These are phyloP conservation scores for Spiraea crenata DNA, from an alignment of 331 rosid species.

Conservation along the genomic window DNA sequence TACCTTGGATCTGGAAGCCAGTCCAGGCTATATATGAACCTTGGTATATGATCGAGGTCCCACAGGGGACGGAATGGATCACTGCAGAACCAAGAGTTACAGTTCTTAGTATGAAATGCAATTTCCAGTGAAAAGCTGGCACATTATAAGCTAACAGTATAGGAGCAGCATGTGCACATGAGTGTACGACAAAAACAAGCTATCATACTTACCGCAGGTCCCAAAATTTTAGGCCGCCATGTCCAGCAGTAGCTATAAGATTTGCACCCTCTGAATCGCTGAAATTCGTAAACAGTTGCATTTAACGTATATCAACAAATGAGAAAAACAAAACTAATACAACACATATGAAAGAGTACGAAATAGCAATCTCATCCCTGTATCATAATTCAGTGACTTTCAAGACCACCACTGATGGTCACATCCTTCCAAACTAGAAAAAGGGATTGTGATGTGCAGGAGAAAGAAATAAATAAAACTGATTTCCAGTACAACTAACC, in stretches of 20 bases:
- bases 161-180: slow-evolving; percentile 12
- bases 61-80: slow-evolving; percentile 92
- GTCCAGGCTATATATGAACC: slow-evolving; percentile 75
- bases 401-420: background rate
- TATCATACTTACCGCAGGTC: slow-evolving; percentile 71
- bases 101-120: slow-evolving; percentile 20
- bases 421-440: background rate
- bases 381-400: background rate
- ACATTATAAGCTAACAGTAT: background rate
- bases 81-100: slow-evolving; percentile 37
- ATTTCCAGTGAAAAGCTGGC: background rate
- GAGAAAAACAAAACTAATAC: background rate
- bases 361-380: background rate
- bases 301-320: background rate
- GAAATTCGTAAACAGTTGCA: slow-evolving; percentile 30
- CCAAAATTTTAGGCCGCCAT: slow-evolving; percentile 93
- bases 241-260: slow-evolving; percentile 79
- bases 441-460: background rate
- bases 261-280: slow-evolving; percentile 69
- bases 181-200: background rate
- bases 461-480: background rate
- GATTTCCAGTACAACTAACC: slow-evolving; percentile 45
- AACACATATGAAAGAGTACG: background rate
- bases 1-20: slow-evolving; percentile 90
- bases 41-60: slow-evolving; percentile 59